Conservation (phyloP, 768 basidiomycete species). For the Amanita polypyramis region DNA sequence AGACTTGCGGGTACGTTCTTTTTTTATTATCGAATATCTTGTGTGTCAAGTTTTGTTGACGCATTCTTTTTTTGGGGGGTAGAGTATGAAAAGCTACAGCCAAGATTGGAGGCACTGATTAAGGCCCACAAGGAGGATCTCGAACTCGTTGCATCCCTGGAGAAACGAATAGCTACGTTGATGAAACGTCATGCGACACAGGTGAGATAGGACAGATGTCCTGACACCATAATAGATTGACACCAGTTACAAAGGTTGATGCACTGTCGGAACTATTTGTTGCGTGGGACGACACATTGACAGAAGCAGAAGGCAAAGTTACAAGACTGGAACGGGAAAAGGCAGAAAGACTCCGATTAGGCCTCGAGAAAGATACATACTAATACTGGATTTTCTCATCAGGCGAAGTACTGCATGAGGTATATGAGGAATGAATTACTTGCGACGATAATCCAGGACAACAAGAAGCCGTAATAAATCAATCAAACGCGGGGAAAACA, state of each 20-base stretch:
- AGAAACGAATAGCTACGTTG: slow-evolving; percentile 51
- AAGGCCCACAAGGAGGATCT: slow-evolving; percentile 51
- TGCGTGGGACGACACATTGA: slow-evolving; percentile 70
- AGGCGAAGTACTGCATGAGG: background rate
- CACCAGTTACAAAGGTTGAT: slow-evolving; percentile 44
- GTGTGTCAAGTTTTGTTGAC: background rate
- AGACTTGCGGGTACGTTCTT: slow-evolving; percentile 44
- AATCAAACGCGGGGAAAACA: background rate
- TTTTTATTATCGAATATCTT: slow-evolving; percentile 6
- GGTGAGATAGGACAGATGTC: slow-evolving; percentile 27
- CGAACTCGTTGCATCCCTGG: slow-evolving; percentile 45
- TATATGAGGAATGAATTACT: background rate
- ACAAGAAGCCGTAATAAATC: slow-evolving; percentile 1
- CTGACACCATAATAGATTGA: background rate
- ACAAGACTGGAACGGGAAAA: slow-evolving; percentile 48
- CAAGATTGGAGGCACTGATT: slow-evolving; percentile 55
- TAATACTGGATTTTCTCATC: background rate
- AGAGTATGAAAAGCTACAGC: slow-evolving; percentile 57
- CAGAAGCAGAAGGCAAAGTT: slow-evolving; percentile 54
- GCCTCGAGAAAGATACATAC: slow-evolving; percentile 31
- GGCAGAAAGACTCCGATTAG: slow-evolving; percentile 49
- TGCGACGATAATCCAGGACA: background rate
- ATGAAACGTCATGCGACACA: slow-evolving; percentile 65
- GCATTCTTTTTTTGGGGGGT: background rate
- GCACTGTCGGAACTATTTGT: slow-evolving; percentile 78